Percentiles rank a stretch among this genome's conserved stretches.
Evolutionary conservation across 2,329 filamentous ascomycete species (phyloP).

Genomic region (Trichoderma sp.): DNA sequence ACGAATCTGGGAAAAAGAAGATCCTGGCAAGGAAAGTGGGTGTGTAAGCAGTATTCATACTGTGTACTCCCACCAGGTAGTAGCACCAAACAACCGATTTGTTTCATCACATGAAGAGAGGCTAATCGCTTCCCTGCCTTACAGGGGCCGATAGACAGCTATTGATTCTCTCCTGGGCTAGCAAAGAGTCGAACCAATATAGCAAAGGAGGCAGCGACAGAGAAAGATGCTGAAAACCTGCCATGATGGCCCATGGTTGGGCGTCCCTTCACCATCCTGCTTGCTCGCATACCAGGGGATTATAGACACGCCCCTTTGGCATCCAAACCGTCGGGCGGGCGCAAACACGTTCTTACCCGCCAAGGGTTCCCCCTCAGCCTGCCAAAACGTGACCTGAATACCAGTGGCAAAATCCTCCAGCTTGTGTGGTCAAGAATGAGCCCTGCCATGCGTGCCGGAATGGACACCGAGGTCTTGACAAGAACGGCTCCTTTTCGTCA

Average conservation of each 20-base stretch:
- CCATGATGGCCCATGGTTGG: not conserved
- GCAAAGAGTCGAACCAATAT: not conserved
- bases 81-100: not conserved
- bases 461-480: constrained; percentile 2
- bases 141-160: not conserved
- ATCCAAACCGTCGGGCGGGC: constrained; percentile 21
- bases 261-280: constrained; percentile 21
- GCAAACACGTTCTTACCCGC: constrained; percentile 25
- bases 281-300: constrained; percentile 28
- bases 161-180: not conserved
- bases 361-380: not conserved
- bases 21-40: not conserved
- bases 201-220: not conserved
- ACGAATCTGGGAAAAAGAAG: not conserved
- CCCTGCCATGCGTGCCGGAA: constrained; percentile 2
- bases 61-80: not conserved
- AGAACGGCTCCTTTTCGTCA: not conserved
- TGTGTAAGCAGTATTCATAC: not conserved
- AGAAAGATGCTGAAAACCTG: not conserved
- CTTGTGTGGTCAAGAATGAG: not conserved
- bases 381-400: not conserved
- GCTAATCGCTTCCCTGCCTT: not conserved
- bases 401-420: constrained; percentile 1
- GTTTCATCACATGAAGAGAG: not conserved
- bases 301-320: constrained; percentile 18